phyloP scores from a whole-genome alignment of 345 rosid genomes.

The Orychophragmus violaceus region DNA sequence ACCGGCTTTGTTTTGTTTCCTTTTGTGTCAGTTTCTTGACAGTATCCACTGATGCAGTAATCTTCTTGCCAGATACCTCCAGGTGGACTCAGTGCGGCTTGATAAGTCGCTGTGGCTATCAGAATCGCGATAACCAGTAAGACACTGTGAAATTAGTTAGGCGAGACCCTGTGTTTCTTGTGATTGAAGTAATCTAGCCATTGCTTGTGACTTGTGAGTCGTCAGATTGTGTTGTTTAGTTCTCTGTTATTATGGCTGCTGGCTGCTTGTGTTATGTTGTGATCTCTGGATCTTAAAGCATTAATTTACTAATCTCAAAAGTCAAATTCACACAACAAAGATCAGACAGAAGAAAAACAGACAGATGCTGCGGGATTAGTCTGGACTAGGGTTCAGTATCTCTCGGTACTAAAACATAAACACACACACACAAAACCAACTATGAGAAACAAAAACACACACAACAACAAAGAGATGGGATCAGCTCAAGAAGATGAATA shows the following conservation, averaged over 20 bases:
- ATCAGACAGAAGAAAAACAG: not conserved
- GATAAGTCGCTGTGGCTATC: constrained; percentile 34
- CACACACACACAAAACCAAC: not conserved
- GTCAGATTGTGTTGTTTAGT: constrained; percentile 1
- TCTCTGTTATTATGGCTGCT: not conserved
- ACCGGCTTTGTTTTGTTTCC: constrained; percentile 1
- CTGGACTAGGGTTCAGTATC: too few relatives aligned
- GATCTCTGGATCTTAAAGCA: not conserved
- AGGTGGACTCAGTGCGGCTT: constrained; percentile 32
- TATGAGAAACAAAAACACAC: not conserved
- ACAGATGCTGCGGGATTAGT: too few relatives aligned
- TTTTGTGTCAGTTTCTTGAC: not conserved
- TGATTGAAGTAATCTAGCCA: constrained; percentile 17
- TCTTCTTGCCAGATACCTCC: constrained; percentile 37
- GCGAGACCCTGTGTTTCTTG: constrained; percentile 23
- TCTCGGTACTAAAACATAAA: too few relatives aligned
- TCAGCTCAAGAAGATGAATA: not conserved
- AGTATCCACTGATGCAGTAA: constrained; percentile 3
- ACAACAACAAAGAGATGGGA: not conserved
- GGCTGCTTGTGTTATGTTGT: not conserved
- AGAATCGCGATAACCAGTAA: constrained; percentile 26
- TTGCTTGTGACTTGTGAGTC: not conserved
- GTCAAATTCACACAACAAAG: constrained; percentile 11
- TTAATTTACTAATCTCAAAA: constrained; percentile 8
- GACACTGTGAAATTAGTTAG: constrained; percentile 17